Base-by-base conservation (phyloP, 306 rosid genomes). In the Lupinus albus region DNA sequence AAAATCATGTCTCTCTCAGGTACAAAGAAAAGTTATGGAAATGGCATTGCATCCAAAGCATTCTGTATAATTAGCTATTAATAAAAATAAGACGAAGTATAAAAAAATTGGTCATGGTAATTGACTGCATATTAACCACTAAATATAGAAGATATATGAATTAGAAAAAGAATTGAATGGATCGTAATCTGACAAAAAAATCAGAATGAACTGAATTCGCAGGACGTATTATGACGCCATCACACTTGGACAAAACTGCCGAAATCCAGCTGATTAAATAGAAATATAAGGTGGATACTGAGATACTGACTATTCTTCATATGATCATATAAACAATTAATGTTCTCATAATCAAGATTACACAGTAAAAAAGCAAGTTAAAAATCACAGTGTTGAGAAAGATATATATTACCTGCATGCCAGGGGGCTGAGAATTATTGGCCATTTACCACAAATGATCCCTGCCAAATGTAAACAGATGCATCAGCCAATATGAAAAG, bases 401-500 rank as follows among this genome's bases (percentile, higher is more conserved):
- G 61, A 63, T 63, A 36, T 28, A 11, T 14, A 5, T 39, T 80
- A 92, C 98, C 98, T 89, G 98, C 71, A 85, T 82, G 55, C 77
- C 58, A 7, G 96, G 71, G 48, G 95, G 75, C 84, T 87, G 96
- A 72, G 96, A 71, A 38, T 85, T 83, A 80, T 76, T 83, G 6
- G 87, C 91, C 96, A 89, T 92, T 58, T 76, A 66, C 72, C 67
- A 33, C 76, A 84, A 83, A 81, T 25, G 30, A 25, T 38, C 54
- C 62, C 84, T 72, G 74, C 54, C 57, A 63, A 68, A 17, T 49
- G 46, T 33, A 52, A 70, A 64, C 8, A 56, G 74, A 69, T 42
- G 57, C 11, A 55, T 18, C 51, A 38, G 30, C 61, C 20, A 48
- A 67, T 32, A 4, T 2, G 13, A 18, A 71, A 63, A 54, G 2